Base-by-base conservation (phyloP, 192 early-diverging fungal genomes). In the Powellomyces hirtus region DNA sequence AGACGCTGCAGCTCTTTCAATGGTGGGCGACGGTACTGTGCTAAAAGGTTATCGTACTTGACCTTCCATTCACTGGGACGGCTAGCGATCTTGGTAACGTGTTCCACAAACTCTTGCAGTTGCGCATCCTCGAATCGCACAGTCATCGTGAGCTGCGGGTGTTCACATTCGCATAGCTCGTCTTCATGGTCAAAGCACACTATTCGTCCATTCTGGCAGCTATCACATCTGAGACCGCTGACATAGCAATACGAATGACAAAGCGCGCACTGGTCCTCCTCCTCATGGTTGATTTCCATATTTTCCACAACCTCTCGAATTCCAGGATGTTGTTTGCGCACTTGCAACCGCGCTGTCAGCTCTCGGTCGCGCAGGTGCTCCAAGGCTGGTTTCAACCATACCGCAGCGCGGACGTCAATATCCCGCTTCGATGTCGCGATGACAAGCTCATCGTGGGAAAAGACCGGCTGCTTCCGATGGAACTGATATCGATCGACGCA, bases 381-480 rank as follows among this genome's bases (percentile, higher is more conserved):
- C 7, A 73, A 37, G 34, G 80, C 71, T 5, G 66, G 71, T 59
- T 74, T 69, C 7, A 73, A 50, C 79, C 78, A 79, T 14, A 73
- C 18, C 40, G 71, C 71, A 29, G 65, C 62, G 34, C 68, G 71
- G 1, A 79, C 57, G 64, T 55, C 64, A 7, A 52, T 49, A 29
- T 76, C 71, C 33, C 59, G 67, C 66, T 64, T 51, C 8, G 64
- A 64, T 31, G 73, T 78, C 22, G 74, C 65, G 33, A 79, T 70
- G 26, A 81, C 57, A 35, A 98, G 79, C 73, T 96, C 93, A 50
- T 98, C 96, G 81, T 98, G 96, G 14, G 91, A 95, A 71, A 97
- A 98, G 0, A 94, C 92, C 1, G 95, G 96, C 51, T 86, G 87
- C 33, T 91, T 86, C 34, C 75, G 77, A 68, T 89, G 91, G 61